Percentiles rank a stretch among this genome's conserved stretches.
These are phyloP conservation scores for Phytophthora chlamydospora DNA, from an alignment of 352 stramenopile species.

Conservation along the genomic window DNA sequence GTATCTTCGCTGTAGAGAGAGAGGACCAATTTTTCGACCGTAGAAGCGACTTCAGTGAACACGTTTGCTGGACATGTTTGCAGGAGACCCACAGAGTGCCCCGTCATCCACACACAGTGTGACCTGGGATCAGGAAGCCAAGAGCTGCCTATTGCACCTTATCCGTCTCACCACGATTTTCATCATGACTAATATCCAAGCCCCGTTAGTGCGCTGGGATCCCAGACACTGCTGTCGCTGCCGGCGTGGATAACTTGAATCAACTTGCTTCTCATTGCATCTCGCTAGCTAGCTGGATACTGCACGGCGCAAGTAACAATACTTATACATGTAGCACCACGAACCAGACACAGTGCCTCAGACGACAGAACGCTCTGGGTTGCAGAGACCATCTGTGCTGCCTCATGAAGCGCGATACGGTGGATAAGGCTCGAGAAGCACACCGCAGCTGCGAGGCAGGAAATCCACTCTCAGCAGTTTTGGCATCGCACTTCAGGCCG, in stretches of 20 bases:
- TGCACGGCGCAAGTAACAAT: neutral
- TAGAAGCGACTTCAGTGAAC: conserved; percentile 9
- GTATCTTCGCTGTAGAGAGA: conserved; percentile 5
- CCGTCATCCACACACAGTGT: conserved; percentile 13
- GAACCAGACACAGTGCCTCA: conserved; percentile 6
- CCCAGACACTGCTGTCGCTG: conserved; percentile 3
- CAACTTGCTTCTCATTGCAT: too few relatives aligned
- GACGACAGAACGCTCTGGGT: neutral
- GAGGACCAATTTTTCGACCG: conserved; percentile 14
- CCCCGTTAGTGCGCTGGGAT: neutral
- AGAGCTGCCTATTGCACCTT: neutral
- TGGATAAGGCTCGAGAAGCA: too few relatives aligned
- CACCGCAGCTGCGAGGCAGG: conserved; percentile 13
- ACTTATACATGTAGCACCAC: neutral
- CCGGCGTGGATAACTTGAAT: neutral
- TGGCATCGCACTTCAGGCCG: neutral
- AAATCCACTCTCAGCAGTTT: conserved; percentile 8
- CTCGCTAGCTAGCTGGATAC: conserved; percentile 1
- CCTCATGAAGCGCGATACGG: conserved; percentile 1
- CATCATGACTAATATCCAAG: conserved; percentile 14
- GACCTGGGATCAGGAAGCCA: too few relatives aligned
- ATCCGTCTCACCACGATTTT: conserved; percentile 23
- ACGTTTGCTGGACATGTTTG: neutral
- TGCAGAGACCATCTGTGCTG: neutral
- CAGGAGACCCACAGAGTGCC: neutral